A percentile compares a stretch with the other conserved stretches of the same genome.
phyloP scores from a whole-genome alignment of 2,329 filamentous ascomycete species.

The Xylaria sp. region DNA sequence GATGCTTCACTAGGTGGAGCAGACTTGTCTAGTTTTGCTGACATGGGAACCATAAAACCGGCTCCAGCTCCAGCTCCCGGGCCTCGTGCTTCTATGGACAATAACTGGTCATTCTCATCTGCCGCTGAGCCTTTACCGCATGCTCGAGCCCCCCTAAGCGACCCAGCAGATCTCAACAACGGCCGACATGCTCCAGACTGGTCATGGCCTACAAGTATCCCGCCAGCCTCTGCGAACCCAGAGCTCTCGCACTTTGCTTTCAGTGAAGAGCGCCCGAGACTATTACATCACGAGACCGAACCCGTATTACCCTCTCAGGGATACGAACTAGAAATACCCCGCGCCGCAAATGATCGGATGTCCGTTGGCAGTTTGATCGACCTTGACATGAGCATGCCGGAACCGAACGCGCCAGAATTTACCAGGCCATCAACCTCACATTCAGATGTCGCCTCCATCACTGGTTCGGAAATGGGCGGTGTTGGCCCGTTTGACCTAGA shows the following conservation, averaged over 20 bases:
- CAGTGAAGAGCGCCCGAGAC: constrained; percentile 54
- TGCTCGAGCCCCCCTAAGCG: constrained; percentile 62
- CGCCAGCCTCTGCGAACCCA: constrained; percentile 63
- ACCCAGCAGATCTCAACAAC: constrained; percentile 64
- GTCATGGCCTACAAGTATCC: constrained; percentile 66
- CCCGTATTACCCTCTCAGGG: constrained; percentile 56
- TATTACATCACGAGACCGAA: constrained; percentile 63
- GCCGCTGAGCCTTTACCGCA: constrained; percentile 54
- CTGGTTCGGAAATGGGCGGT: constrained; percentile 65
- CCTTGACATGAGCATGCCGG: constrained; percentile 64
- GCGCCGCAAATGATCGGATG: constrained; percentile 51
- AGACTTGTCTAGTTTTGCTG: constrained; percentile 66
- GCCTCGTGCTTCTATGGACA: constrained; percentile 59
- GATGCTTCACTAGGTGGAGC: constrained; percentile 67
- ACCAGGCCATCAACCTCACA: constrained; percentile 66
- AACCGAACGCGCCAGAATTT: constrained; percentile 59
- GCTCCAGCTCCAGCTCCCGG: constrained; percentile 47
- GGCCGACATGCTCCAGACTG: constrained; percentile 65
- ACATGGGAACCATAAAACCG: constrained; percentile 68
- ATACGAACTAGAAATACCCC: constrained; percentile 55
- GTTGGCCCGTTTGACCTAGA: constrained; percentile 71
- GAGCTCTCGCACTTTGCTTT: constrained; percentile 64
- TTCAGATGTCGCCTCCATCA: constrained; percentile 66
- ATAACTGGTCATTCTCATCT: constrained; percentile 58
- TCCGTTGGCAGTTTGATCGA: constrained; percentile 62